These are phyloP conservation scores for Trametes versicolor DNA, from an alignment of 1,284 basidiomycete genomes.

Conservation along the genomic window DNA sequence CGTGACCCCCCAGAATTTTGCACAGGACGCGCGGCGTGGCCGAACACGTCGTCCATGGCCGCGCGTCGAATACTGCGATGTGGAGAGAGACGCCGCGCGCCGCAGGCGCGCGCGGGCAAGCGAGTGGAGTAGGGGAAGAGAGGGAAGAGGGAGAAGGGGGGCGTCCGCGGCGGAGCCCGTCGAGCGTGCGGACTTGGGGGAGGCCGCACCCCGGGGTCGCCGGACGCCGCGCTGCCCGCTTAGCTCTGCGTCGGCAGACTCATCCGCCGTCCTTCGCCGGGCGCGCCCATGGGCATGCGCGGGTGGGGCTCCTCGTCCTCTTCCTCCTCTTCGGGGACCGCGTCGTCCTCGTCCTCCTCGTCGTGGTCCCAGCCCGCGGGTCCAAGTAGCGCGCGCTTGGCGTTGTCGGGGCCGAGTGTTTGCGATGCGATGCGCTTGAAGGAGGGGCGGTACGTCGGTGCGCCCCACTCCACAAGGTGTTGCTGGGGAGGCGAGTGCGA, in stretches of 20 bases:
- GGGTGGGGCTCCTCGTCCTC: slow-evolving; percentile 21
- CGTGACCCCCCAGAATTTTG: not conserved
- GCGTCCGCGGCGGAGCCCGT: not conserved
- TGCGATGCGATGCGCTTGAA: slow-evolving; percentile 79
- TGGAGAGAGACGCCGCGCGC: not conserved
- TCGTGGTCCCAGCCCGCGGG: slow-evolving; percentile 45
- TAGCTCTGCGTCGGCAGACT: slow-evolving; percentile 20
- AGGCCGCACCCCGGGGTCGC: not conserved
- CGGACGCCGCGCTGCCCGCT: not conserved
- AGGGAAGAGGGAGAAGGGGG: not conserved
- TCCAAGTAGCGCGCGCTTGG: slow-evolving; percentile 61
- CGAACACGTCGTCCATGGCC: not conserved
- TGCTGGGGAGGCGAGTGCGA: slow-evolving; percentile 31
- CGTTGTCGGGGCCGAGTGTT: slow-evolving; percentile 66
- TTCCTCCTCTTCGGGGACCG: slow-evolving; percentile 38
- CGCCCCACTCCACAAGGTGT: slow-evolving; percentile 39
- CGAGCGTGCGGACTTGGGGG: not conserved
- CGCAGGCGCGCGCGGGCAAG: not conserved
- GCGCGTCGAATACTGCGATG: not conserved
- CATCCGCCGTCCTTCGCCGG: slow-evolving; percentile 12
- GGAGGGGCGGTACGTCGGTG: slow-evolving; percentile 57
- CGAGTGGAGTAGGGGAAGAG: not conserved
- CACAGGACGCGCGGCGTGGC: slow-evolving; percentile 7
- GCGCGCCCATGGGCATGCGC: slow-evolving; percentile 5
- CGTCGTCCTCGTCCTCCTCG: slow-evolving; percentile 42